Conservation (phyloP, 176 grass and related monocot genomes). For the bread wheat (Triticum aestivum) region DNA sequence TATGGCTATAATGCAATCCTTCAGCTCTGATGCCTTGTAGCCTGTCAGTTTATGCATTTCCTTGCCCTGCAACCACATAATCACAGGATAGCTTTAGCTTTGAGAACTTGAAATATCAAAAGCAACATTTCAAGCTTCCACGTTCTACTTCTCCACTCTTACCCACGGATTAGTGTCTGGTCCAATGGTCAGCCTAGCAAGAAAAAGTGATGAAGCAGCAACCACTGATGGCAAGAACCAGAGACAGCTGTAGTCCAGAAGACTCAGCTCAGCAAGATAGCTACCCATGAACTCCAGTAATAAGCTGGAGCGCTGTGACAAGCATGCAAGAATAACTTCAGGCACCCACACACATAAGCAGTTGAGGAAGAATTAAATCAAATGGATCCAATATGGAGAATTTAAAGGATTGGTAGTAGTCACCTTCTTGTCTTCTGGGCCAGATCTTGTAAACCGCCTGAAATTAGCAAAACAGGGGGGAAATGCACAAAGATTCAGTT, state of each 20-base stretch:
- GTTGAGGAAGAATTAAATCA: not conserved
- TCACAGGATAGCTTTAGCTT: slow-evolving; percentile 24
- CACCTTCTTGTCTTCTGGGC: slow-evolving; percentile 63
- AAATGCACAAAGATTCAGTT: slow-evolving; percentile 1
- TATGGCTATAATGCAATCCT: slow-evolving; percentile 62
- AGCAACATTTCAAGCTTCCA: not conserved
- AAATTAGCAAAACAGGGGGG: slow-evolving; percentile 16
- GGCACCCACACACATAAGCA: slow-evolving; percentile 1
- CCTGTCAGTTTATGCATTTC: slow-evolving; percentile 59
- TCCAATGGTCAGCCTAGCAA: slow-evolving; percentile 66
- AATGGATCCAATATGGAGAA: not conserved
- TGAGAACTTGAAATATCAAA: not conserved
- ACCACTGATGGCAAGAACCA: slow-evolving; percentile 78
- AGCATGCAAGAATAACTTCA: slow-evolving; percentile 20
- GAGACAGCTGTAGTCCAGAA: slow-evolving; percentile 76
- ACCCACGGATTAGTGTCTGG: slow-evolving; percentile 78
- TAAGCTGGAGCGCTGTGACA: slow-evolving; percentile 51
- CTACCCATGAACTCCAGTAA: slow-evolving; percentile 62
- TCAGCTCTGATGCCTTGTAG: slow-evolving; percentile 71
- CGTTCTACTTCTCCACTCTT: slow-evolving; percentile 17
- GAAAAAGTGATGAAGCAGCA: slow-evolving; percentile 77
- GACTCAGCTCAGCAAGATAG: slow-evolving; percentile 81
- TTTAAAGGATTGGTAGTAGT: not conserved
- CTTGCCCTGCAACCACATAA: slow-evolving; percentile 47
- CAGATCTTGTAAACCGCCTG: slow-evolving; percentile 62